Evolutionary conservation across 495 filamentous ascomycete genomes (phyloP), one percentile per base, ranked within the genome.

Genomic region (Neurospora sp.): DNA sequence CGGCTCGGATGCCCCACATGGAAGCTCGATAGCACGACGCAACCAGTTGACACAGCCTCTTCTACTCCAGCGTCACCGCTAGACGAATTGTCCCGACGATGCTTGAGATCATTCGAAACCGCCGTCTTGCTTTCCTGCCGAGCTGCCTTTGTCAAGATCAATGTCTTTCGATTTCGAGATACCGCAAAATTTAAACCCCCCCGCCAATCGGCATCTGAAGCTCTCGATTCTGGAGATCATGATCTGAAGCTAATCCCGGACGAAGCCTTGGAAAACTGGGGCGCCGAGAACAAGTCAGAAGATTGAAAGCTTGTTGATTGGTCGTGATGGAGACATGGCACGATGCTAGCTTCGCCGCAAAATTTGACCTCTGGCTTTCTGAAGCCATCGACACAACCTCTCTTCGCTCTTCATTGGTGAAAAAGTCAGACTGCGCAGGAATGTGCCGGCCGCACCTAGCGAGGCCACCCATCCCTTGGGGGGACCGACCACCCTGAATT

Each of bases 401-500:
- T 31, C 53, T 61, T 61, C 53, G 27, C 27, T 66, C 22, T 66
- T 66, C 53, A 35, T 61, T 35, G 53, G 27, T 35, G 53, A 66
- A 18, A n/a, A 66, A 16, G 53, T 35, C 53, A 35, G 27, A 37
- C 53, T 66, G 53, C 22, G 12, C 53, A 66, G 53, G 27, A 66
- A 66, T 66, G 53, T 66, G 53, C 53, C 18, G 53, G 53, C 53
- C 53, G 53, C 53, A 66, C 27, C 53, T 18, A 31, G 53, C 27
- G 53, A 66, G 53, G 53, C 53, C 53, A 66, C 53, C 53, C 53
- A 66, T 35, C 27, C 7, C 53, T 66, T 66, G 3, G 53, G 27
- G 53, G 53, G 14, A 35, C 53, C 27, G 53, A 31, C 27, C 53
- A 68, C 48, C 71, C 71, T 74, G 73, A 42, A 71, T 70, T 71